Base-by-base conservation (phyloP, 768 basidiomycete species). In the Piloderma croceum region DNA sequence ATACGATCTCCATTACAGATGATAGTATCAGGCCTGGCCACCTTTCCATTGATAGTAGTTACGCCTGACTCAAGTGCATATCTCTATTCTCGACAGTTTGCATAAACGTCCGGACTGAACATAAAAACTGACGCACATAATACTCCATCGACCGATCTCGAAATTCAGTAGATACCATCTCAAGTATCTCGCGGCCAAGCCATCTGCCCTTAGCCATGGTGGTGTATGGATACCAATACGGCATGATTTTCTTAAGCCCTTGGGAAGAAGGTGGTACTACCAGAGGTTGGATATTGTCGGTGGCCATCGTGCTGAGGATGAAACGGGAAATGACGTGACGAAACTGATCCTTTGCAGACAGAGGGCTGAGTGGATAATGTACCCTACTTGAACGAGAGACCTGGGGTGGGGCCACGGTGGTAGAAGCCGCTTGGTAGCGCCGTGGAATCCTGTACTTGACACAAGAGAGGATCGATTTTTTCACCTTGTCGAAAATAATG, bases 131-230 rank as follows among this genome's bases (percentile, higher is more conserved):
- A 29, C 90, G 56, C 63, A 93, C 91, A 71, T 97, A 96, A 60
- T 93, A 97, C 52, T 97, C 92, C 73, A 92, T 83, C 11, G 84
- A 89, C 36, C 92, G 73, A 67, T 96, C 92, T 39, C 92, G 71
- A 56, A 94, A 97, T 60, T 97, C 92, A 0, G 91, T 93, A 0
- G 87, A 90, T 12, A 97, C 83, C 27, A 96, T 82, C 61, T 97
- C 92, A 18, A 97, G 63, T 25, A 96, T 71, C 59, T 91, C 85
- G 34, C 92, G 70, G 24, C 85, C 82, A 25, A 90, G 69, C 91
- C 92, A 96, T 21, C 92, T 75, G 38, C 81, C 75, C 60, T 97
- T 97, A 17, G 90, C 90, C 79, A 84, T 92, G 0, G 91, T 94
- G 7, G 81, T 87, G 56, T 92, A 89, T 3, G 90, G 86, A 58